Evolutionary conservation across 345 rosid genomes (phyloP), one percentile per base, ranked within the genome.

Genomic region (Brassica cretica): DNA sequence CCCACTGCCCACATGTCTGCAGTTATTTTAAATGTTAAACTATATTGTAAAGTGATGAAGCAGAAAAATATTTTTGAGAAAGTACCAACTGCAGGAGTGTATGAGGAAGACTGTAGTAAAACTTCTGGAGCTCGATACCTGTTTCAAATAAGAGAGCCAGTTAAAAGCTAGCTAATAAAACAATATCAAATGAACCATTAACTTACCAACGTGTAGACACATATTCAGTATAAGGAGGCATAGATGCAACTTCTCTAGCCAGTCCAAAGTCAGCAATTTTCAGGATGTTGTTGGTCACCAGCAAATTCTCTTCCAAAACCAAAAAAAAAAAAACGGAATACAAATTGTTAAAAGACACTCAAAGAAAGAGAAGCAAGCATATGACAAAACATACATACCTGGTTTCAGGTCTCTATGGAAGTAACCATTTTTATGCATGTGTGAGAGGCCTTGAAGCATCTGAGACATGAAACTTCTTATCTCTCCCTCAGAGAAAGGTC

Each of bases 1-100:
- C 98, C 98, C 78, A 94, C 93, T 29, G 98, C 98, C 98, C 98
- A 94, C 98, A 94, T 90, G 51, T 94, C 98, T 94, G 90, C 60
- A 67, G 1, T 66, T 60, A 0, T 39, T 18, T 73, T 53, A 67
- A 58, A 59, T 11, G 35, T 81, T 76, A 66, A 66, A 39, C 18
- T 15, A 44, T 14, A 32, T 24, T 66, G 24, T 27, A 19, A 65
- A 12, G 32, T 70, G 71, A 39, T 12, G 33, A 56, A 64, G 35
- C 9, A 51, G 10, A 24, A 15, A 35, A 55, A 2, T 55, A 72
- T 65, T 78, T 49, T 8, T 10, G 35, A 16, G 60, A 60, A 33
- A 11, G 51, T 87, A 91, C 98, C 98, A 80, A 94, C 86, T 51
- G 97, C 96, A 78, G 98, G 94, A 84, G 93, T 92, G 81, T 94